Evolutionary conservation across 352 stramenopile species (phyloP).

Genomic region (Globisporangium perplexum): DNA sequence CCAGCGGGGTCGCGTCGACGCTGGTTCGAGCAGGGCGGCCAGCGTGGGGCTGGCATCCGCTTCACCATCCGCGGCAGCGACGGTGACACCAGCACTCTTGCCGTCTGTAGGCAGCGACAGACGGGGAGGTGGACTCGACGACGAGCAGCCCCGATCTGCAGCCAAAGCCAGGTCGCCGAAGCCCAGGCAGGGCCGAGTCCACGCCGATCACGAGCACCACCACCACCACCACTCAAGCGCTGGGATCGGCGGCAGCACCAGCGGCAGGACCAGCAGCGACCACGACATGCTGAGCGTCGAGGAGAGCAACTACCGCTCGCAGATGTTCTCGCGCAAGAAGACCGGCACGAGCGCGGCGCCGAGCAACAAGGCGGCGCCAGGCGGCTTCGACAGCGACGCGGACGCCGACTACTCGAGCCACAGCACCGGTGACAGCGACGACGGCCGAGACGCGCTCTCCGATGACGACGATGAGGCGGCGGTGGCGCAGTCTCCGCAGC

Average conservation of each 20-base stretch:
- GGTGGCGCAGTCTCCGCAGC: slow-evolving; percentile 53
- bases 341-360: slow-evolving; percentile 16
- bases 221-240: background rate
- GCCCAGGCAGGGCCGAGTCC: slow-evolving; percentile 26
- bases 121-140: background rate
- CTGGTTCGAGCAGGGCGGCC: background rate
- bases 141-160: background rate
- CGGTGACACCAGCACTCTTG: background rate
- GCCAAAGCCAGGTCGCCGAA: slow-evolving; percentile 10
- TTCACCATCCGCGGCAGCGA: background rate
- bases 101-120: background rate
- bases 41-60: slow-evolving; percentile 7
- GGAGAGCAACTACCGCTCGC: slow-evolving; percentile 56
- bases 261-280: background rate
- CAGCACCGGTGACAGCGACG: slow-evolving; percentile 1
- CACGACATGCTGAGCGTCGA: slow-evolving; percentile 49
- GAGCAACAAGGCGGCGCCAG: slow-evolving; percentile 19
- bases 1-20: slow-evolving; percentile 3
- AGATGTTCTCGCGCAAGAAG: slow-evolving; percentile 66
- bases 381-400: slow-evolving; percentile 1
- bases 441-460: slow-evolving; percentile 24
- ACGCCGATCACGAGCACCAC: slow-evolving; percentile 9
- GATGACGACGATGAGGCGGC: slow-evolving; percentile 64
- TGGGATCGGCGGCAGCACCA: background rate
- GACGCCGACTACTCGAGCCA: background rate